phyloP scores from a whole-genome alignment of 371 early-diverging fungal genomes.

The Nematocida major region DNA sequence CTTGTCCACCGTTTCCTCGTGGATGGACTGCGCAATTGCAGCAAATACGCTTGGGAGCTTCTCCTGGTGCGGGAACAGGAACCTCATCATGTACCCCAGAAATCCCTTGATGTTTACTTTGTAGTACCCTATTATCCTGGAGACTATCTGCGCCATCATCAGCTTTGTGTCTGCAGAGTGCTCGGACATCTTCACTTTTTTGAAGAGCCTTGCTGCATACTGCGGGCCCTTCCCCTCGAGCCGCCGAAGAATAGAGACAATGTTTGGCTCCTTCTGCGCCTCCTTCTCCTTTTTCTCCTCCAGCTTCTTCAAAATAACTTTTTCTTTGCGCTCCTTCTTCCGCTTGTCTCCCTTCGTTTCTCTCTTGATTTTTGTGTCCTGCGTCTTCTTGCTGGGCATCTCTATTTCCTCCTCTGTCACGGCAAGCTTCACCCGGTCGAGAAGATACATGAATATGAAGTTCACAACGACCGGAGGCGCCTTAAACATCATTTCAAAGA shows the following conservation, averaged over 20 bases:
- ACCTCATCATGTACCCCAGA: conserved; percentile 51
- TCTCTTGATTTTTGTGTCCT: conserved; percentile 25
- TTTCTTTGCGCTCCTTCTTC: conserved; percentile 46
- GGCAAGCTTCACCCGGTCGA: conserved; percentile 31
- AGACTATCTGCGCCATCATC: conserved; percentile 49
- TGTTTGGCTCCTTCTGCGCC: conserved; percentile 47
- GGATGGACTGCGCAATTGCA: conserved; percentile 36
- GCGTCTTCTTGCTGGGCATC: neutral
- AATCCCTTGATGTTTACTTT: conserved; percentile 54
- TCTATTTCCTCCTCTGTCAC: conserved; percentile 49
- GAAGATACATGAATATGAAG: conserved; percentile 42
- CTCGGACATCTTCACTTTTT: conserved; percentile 8
- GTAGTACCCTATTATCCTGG: conserved; percentile 48
- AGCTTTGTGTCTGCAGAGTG: conserved; percentile 35
- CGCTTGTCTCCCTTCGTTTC: conserved; percentile 32
- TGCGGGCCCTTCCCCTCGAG: conserved; percentile 19
- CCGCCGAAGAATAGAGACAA: conserved; percentile 49
- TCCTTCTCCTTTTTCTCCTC: conserved; percentile 53
- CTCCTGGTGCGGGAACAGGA: conserved; percentile 42
- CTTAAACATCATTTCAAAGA: conserved; percentile 16
- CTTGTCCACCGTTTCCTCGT: conserved; percentile 4
- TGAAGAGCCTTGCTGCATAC: conserved; percentile 35
- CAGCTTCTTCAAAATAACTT: conserved; percentile 27
- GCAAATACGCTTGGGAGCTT: conserved; percentile 46
- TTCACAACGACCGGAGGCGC: conserved; percentile 12